Evolutionary conservation across 73 alveolate genomes (phyloP), one percentile per base, ranked within the genome.

Genomic region (Paramecium pentaurelia): DNA sequence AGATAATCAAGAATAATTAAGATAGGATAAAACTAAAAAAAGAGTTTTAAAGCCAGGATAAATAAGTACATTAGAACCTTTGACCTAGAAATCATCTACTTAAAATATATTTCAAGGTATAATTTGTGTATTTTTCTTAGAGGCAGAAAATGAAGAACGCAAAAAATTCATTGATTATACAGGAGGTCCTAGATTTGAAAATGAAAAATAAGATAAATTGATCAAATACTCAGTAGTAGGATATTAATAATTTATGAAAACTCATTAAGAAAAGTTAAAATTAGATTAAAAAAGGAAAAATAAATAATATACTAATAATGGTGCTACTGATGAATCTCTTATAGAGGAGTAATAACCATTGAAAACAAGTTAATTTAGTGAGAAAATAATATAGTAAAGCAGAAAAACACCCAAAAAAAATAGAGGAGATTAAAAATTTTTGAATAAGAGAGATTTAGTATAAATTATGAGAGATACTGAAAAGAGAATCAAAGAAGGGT

Each of bases 331-430:
- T 9, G 91, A 80, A 1, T 27, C 71, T 10, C 1, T 6, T 11
- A 38, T 20, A 32, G 91, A 80, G n/a, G 91, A 80, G 0, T 40
- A 45, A 27, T 16, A 10, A 27, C 28, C 44, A 12, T 12, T 54
- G 9, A 54, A 54, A 14, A 54, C 70, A 54, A 54, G 70, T 8
- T 54, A 54, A 14, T 54, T 54, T 22, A 54, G 70, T 54, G 70
- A 54, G 70, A 54, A 54, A 54, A 4, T 54, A 8, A 54, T 54
- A 4, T 54, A 80, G 6, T 14, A 45, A 47, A 25, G n/a, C 10
- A 77, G 91, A 28, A 80, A 80, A 34, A 80, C 91, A 10, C 91
- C 91, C 0, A 80, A 80, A 49, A 80, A 80, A 77, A 80, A 80
- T 80, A 80, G 75, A 27, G 91, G 91, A 80, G 91, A 80, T 42